Percentiles rank a stretch among this genome's conserved stretches.
Conservation (phyloP, 2,329 filamentous ascomycete genomes). For the Teratosphaeria gauchensis region DNA sequence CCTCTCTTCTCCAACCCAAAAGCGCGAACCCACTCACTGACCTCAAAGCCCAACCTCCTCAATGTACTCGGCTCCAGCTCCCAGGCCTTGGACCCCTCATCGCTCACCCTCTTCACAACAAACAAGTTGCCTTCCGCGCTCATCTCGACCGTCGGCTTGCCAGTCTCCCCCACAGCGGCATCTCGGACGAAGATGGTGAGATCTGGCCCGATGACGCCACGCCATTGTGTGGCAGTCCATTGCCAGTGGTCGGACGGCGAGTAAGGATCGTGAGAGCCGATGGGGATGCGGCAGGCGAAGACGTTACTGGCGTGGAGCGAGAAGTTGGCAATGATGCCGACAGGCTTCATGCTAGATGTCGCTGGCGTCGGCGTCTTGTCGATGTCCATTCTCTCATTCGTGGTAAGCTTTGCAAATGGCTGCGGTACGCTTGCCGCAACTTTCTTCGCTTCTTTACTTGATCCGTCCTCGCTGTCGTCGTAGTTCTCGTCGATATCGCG, state of each 20-base stretch:
- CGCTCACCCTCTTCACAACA: slow-evolving; percentile 31
- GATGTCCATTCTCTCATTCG: slow-evolving; percentile 14
- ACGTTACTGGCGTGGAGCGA: slow-evolving; percentile 69
- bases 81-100: slow-evolving; percentile 16
- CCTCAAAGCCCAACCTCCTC: slow-evolving; percentile 73
- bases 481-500: slow-evolving; percentile 17
- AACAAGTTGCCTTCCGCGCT: slow-evolving; percentile 33
- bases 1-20: slow-evolving; percentile 15
- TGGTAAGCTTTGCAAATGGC: slow-evolving; percentile 1
- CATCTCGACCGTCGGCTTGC: slow-evolving; percentile 27
- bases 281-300: slow-evolving; percentile 64
- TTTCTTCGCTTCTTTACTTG: slow-evolving; percentile 14
- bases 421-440: neutral
- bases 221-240: slow-evolving; percentile 93
- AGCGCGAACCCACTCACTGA: slow-evolving; percentile 64
- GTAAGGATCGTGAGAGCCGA: slow-evolving; percentile 57
- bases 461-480: neutral
- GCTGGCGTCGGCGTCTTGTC: slow-evolving; percentile 6
- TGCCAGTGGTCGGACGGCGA: slow-evolving; percentile 87
- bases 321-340: slow-evolving; percentile 70
- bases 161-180: slow-evolving; percentile 14
- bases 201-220: slow-evolving; percentile 74
- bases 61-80: slow-evolving; percentile 43
- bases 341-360: slow-evolving; percentile 40
- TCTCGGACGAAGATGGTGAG: slow-evolving; percentile 59